Evolutionary conservation across 2,329 filamentous ascomycete species (phyloP).

Genomic region (Alternaria sp.): DNA sequence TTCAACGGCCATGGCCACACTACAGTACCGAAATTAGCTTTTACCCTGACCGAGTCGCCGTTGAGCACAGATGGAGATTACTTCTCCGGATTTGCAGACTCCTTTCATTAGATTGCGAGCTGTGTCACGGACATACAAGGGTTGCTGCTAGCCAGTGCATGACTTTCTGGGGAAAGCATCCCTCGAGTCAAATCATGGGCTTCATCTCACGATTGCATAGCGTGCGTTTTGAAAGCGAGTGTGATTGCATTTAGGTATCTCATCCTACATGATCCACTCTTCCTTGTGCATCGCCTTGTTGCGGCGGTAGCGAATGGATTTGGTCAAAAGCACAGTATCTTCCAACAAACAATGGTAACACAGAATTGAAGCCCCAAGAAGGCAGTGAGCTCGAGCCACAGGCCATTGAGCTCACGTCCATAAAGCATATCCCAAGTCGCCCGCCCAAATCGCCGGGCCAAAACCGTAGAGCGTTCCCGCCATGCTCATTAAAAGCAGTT

Average conservation of each 20-base stretch:
- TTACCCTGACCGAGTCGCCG: neutral
- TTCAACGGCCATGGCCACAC: constrained; percentile 1
- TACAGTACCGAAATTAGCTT: constrained; percentile 1
- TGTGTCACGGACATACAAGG: neutral
- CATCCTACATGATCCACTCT: constrained; percentile 40
- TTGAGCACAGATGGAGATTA: constrained; percentile 8
- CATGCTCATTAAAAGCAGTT: constrained; percentile 47
- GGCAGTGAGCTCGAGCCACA: constrained; percentile 47
- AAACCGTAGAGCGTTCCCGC: constrained; percentile 29
- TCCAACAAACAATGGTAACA: constrained; percentile 18
- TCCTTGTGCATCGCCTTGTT: constrained; percentile 12
- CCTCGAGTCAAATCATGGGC: neutral
- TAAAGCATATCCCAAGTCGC: constrained; percentile 19
- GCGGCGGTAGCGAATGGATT: constrained; percentile 19
- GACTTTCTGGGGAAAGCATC: neutral
- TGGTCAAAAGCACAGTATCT: constrained; percentile 3
- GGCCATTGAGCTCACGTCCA: constrained; percentile 41
- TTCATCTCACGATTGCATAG: neutral
- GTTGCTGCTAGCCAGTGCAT: neutral
- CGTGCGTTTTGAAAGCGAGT: constrained; percentile 32
- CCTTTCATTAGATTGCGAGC: neutral
- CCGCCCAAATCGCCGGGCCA: constrained; percentile 19
- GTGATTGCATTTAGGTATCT: constrained; percentile 46
- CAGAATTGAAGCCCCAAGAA: constrained; percentile 35
- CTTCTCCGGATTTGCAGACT: constrained; percentile 2